Evolutionary conservation across 257 asterid species (phyloP), one percentile per base, ranked within the genome.

Genomic region (Solanum chmielewskii): DNA sequence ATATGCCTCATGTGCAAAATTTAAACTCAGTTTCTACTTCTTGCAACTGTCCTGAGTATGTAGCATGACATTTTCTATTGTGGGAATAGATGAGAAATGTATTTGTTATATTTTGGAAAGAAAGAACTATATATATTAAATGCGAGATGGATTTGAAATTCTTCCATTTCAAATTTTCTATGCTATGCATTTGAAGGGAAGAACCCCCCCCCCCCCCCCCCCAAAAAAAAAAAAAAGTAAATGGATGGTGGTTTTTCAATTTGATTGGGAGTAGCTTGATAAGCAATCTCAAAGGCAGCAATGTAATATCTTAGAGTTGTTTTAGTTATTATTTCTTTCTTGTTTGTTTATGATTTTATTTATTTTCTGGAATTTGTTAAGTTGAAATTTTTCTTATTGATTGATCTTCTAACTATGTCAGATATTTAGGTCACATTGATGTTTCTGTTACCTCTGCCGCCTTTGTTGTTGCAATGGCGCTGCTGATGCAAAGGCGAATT

Each of bases 361-460:
- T 29, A 5, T 81, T 81, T 81, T 81, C 44, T 81, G 44, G 69
- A 47, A 29, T 3, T 81, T 27, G 42, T 78, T 80, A 29, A 81
- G 69, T 49, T 91, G 35, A 90, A 88, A 69, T 81, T 69, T 56
- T 42, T 71, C 35, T 49, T 20, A 73, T 60, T 86, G 88, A 86
- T 71, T 49, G 42, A 52, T 52, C 44, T 80, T 83, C 5, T 85
- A 83, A 86, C 68, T 47, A 62, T 88, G 87, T 83, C 91, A 97
- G 99, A 88, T 96, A 93, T 92, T 92, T 89, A 66, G 99, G 99
- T 91, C 93, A 95, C 76, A 94, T 96, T 89, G 99, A 97, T 89
- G 94, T 96, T 71, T 92, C 97, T 70, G 98, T 95, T 90, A 96
- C 98, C 78, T 95, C 96, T 88, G 97, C 98, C n/a, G 98, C 99